These are phyloP conservation scores for Ophiostoma himal-ulmi DNA, from an alignment of 2,329 filamentous ascomycete genomes.

Conservation along the genomic window DNA sequence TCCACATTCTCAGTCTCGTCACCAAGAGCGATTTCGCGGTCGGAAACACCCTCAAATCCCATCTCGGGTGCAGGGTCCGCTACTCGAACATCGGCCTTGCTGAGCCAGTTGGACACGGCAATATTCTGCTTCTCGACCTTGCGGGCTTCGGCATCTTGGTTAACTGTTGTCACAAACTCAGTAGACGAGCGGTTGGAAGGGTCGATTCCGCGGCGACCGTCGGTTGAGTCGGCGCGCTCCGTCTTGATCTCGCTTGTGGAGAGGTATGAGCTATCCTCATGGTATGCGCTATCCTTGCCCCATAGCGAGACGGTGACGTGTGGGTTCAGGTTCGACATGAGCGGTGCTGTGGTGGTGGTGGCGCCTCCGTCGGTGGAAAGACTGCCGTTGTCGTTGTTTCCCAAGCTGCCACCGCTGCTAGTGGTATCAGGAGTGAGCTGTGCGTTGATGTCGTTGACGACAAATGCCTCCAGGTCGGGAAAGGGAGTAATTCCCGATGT, in stretches of 20 bases:
- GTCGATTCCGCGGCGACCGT: slow-evolving; percentile 37
- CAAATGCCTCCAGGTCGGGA: slow-evolving; percentile 26
- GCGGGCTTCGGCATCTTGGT: slow-evolving; percentile 42
- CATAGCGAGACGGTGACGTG: slow-evolving; percentile 53
- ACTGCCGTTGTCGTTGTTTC: slow-evolving; percentile 21
- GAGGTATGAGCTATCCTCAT: slow-evolving; percentile 23
- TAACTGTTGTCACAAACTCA: slow-evolving; percentile 43
- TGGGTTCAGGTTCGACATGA: slow-evolving; percentile 47
- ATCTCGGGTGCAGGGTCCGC: not conserved
- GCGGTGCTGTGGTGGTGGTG: slow-evolving; percentile 33
- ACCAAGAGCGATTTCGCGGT: slow-evolving; percentile 42
- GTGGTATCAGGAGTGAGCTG: slow-evolving; percentile 48
- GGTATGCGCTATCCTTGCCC: slow-evolving; percentile 38
- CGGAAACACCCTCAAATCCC: slow-evolving; percentile 36
- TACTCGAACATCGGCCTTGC: slow-evolving; percentile 28
- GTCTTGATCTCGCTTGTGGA: slow-evolving; percentile 27
- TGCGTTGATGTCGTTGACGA: slow-evolving; percentile 27
- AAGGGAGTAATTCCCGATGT: slow-evolving; percentile 28
- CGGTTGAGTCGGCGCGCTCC: slow-evolving; percentile 4
- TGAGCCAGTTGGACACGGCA: slow-evolving; percentile 49
- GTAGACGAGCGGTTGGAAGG: slow-evolving; percentile 41
- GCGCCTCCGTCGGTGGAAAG: slow-evolving; percentile 46
- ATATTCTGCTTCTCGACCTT: slow-evolving; percentile 43
- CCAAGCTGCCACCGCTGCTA: slow-evolving; percentile 37
- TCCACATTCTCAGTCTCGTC: slow-evolving; percentile 46